Evolutionary conservation across 1,284 basidiomycete species (phyloP).

Genomic region (Cryptococcus hybrid): DNA sequence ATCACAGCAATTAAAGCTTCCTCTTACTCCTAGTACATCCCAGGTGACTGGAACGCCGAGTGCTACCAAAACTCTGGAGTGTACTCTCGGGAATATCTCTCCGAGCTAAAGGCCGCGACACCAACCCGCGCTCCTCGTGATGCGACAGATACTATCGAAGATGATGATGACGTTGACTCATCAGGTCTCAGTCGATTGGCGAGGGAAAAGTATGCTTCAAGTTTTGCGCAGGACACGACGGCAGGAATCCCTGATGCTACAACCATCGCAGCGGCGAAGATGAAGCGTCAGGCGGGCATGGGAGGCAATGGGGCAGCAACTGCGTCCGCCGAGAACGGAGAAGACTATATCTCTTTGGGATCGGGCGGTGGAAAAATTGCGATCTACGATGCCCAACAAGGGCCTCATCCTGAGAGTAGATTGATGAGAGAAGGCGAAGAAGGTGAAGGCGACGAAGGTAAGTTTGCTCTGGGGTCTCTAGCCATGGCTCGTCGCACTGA

Average conservation of each 20-base stretch:
- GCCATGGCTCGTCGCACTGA: neutral
- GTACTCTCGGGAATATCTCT: slow-evolving; percentile 75
- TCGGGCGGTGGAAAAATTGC: slow-evolving; percentile 53
- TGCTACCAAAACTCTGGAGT: slow-evolving; percentile 2
- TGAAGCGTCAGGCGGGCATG: slow-evolving; percentile 67
- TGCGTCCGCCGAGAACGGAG: slow-evolving; percentile 56
- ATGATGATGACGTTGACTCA: slow-evolving; percentile 55
- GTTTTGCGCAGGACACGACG: slow-evolving; percentile 51
- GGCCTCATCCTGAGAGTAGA: slow-evolving; percentile 86
- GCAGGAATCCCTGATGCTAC: slow-evolving; percentile 69
- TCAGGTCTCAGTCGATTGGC: slow-evolving; percentile 28
- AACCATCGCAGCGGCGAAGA: slow-evolving; percentile 72
- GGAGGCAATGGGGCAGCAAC: slow-evolving; percentile 45
- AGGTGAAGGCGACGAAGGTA: slow-evolving; percentile 90
- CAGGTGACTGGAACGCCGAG: slow-evolving; percentile 50
- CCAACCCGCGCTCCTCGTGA: slow-evolving; percentile 57
- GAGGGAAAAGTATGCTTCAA: slow-evolving; percentile 43
- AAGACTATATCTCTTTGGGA: slow-evolving; percentile 77
- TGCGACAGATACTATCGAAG: slow-evolving; percentile 40
- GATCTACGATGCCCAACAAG: slow-evolving; percentile 47
- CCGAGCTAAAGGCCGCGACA: slow-evolving; percentile 78
- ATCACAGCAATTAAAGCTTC: slow-evolving; percentile 43
- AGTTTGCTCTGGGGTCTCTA: slow-evolving; percentile 23
- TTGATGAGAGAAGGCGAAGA: slow-evolving; percentile 85
- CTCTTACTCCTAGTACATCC: slow-evolving; percentile 45